A percentile compares a stretch with the other conserved stretches of the same genome.
Evolutionary conservation across 371 early-diverging fungal species (phyloP).

Genomic region (Smittium culicis): DNA sequence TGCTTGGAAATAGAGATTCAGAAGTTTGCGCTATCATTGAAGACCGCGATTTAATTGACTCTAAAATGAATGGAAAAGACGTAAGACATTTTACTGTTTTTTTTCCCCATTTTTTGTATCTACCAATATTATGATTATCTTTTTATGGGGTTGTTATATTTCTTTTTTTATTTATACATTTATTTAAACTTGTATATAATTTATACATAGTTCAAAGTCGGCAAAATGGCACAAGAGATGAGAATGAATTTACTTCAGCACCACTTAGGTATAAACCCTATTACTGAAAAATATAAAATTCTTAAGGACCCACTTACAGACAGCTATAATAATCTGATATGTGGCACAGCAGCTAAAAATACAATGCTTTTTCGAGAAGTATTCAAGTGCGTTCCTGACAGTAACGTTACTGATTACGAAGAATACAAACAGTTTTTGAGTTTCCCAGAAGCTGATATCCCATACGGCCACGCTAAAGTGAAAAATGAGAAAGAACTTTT

Average conservation of each 20-base stretch:
- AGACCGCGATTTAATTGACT: constrained; percentile 50
- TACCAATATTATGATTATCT: no score
- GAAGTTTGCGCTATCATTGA: constrained; percentile 78
- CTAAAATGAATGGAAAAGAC: constrained; percentile 67
- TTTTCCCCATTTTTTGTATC: no score
- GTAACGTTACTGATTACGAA: constrained; percentile 51
- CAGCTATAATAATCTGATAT: constrained; percentile 46
- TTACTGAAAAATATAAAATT: constrained; percentile 5
- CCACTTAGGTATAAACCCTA: constrained; percentile 5
- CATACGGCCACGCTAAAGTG: constrained; percentile 36
- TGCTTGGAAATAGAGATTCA: constrained; percentile 76
- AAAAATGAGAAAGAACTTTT: constrained; percentile 20
- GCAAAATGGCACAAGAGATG: neutral
- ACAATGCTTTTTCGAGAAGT: constrained; percentile 57
- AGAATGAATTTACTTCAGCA: neutral
- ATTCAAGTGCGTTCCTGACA: constrained; percentile 78
- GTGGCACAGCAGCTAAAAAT: constrained; percentile 46
- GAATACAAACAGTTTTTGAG: constrained; percentile 47
- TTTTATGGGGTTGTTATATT: no score
- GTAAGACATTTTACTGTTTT: no score
- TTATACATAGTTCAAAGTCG: constrained; percentile 15
- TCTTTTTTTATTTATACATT: no score
- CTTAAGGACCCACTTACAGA: constrained; percentile 63
- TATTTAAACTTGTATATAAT: no score
- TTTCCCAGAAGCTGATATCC: constrained; percentile 24